Percentiles rank a stretch among this genome's conserved stretches.
These are phyloP conservation scores for Taphrina sp. DNA, from an alignment of 1,139 yeast genomes.

Conservation along the genomic window DNA sequence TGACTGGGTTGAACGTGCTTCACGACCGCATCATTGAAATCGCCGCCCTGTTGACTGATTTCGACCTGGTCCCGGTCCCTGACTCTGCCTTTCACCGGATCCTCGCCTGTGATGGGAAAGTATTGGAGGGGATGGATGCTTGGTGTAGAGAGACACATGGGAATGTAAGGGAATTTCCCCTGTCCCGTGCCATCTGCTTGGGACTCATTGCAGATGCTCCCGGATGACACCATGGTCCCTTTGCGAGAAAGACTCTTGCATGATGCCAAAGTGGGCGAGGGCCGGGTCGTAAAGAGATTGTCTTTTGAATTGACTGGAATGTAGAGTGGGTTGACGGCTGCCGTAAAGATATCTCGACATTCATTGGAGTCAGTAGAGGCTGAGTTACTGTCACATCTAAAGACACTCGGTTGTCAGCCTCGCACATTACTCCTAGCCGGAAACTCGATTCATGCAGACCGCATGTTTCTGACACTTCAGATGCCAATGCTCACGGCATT, in stretches of 20 bases:
- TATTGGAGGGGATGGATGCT: slow-evolving; percentile 69
- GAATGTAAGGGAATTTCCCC: slow-evolving; percentile 38
- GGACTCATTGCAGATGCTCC: not conserved
- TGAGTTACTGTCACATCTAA: slow-evolving; percentile 63
- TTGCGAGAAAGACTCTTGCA: no score
- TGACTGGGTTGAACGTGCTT: slow-evolving; percentile 85
- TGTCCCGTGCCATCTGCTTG: not conserved
- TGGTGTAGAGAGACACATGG: slow-evolving; percentile 88
- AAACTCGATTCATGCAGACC: slow-evolving; percentile 87
- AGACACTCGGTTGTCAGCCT: slow-evolving; percentile 53
- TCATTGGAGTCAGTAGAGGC: slow-evolving; percentile 60
- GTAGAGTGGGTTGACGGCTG: slow-evolving; percentile 69
- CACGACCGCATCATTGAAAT: slow-evolving; percentile 79
- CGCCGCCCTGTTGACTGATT: slow-evolving; percentile 87
- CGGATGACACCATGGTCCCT: not conserved
- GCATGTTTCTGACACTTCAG: slow-evolving; percentile 76
- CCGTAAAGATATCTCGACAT: slow-evolving; percentile 58
- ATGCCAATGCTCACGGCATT: slow-evolving; percentile 72
- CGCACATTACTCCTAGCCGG: slow-evolving; percentile 76
- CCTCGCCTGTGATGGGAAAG: slow-evolving; percentile 64
- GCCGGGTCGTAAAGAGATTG: not conserved
- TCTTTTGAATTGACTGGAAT: not conserved
- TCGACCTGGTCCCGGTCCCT: slow-evolving; percentile 66
- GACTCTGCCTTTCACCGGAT: slow-evolving; percentile 73
- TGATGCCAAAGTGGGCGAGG: no score